Base-by-base conservation (phyloP, 2,329 filamentous ascomycete genomes). In the Fusarium abutilonis region DNA sequence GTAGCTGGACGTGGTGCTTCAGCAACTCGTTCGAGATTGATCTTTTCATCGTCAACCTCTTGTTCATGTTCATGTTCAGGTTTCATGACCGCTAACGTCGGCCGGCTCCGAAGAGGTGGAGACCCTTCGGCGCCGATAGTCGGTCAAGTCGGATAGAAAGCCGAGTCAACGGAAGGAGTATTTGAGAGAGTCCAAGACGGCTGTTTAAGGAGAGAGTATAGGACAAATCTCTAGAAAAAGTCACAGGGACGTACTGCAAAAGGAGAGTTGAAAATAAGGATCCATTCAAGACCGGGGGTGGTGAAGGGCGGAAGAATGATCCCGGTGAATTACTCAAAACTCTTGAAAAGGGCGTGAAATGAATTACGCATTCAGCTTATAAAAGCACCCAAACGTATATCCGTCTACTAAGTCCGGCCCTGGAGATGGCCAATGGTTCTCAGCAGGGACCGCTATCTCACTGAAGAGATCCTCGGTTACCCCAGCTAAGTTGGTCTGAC, bases 21-120 rank as follows among this genome's bases (percentile, higher is more conserved):
- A 6, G 46, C 64, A 50, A 47, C 51, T 42, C 49, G 51, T 21
- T 66, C 66, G 10, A 64, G 23, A 48, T 58, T 46, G 23, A 48
- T 56, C 41, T 66, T 66, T 56, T 66, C 58, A 19, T 64, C 46
- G 34, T 32, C 39, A 29, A 42, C 32, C 13, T 53, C 45, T 51
- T 51, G 51, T 17, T 48, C 23, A n/a, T 14, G 15, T 36, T 46
- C 35, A 39, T 19, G 19, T 19, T 19, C 19, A 19, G 19, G 19
- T 19, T 19, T 61, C 65, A 68, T 68, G 29, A 23, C 41, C 36
- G 43, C 38, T 35, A 40, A 51, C 28, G 44, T 39, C 54, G 45
- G 60, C 56, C 64, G 64, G 62, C 50, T 57, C 64, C 62, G 67
- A 62, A 59, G 34, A 59, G 61, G 64, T 66, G 60, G 64, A 48